Evolutionary conservation across 306 rosid genomes (phyloP).

Genomic region (Gastrolobium villosum): DNA sequence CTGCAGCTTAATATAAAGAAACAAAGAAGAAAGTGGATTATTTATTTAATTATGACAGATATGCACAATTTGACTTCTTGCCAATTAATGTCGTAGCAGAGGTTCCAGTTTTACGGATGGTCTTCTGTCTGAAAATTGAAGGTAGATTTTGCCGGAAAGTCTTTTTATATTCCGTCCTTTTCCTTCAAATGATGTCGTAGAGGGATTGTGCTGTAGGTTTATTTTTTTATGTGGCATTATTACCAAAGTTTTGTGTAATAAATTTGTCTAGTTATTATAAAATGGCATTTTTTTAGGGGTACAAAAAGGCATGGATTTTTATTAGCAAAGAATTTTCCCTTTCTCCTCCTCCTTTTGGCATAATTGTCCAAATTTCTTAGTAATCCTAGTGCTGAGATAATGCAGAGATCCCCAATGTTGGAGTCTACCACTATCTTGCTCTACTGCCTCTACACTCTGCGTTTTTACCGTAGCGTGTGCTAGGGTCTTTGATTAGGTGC

Average conservation of each 20-base stretch:
- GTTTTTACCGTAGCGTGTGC: too few species aligned
- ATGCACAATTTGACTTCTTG: constrained; percentile 65
- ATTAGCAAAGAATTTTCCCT: not conserved
- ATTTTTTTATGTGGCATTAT: constrained; percentile 43
- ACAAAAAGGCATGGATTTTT: constrained; percentile 17
- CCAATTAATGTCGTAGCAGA: constrained; percentile 64
- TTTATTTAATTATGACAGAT: constrained; percentile 54
- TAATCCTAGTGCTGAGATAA: constrained; percentile 2
- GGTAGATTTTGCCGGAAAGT: constrained; percentile 68
- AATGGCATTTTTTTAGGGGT: not conserved
- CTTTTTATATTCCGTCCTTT: constrained; percentile 55
- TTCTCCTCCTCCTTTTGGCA: not conserved
- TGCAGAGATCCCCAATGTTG: constrained; percentile 4
- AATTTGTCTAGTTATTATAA: constrained; percentile 47
- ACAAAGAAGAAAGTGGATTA: constrained; percentile 53
- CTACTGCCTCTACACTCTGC: too few species aligned
- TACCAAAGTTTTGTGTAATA: constrained; percentile 49
- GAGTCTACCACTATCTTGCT: not conserved
- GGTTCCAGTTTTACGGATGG: constrained; percentile 82
- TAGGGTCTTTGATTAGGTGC: too few species aligned
- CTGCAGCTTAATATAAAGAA: constrained; percentile 53
- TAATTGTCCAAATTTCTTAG: not conserved
- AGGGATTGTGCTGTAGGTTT: constrained; percentile 56
- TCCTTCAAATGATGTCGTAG: constrained; percentile 52
- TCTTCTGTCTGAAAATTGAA: constrained; percentile 74